Evolutionary conservation across 768 basidiomycete genomes (phyloP), one percentile per base, ranked within the genome.

Genomic region (Phlegmacium glaucopus): DNA sequence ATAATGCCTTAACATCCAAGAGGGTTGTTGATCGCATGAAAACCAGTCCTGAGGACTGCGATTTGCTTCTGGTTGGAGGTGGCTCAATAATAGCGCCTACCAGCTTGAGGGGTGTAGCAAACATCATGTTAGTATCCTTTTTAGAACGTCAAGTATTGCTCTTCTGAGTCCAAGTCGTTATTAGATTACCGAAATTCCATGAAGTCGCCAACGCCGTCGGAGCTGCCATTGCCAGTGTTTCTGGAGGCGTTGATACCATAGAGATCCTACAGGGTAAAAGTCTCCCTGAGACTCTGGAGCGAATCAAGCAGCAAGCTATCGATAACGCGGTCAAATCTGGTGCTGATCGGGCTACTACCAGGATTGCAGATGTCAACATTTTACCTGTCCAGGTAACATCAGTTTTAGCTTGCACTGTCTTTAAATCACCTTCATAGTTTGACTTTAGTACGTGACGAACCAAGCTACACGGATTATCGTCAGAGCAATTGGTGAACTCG

Each of bases 141-240:
- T 22, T 3, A 5, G 5, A 22, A 42, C n/a, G 56, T 42, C 22
- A 25, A 9, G 8, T 46, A 7, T 12, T 34, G 1, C 44, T 50
- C 12, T 12, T 45, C 13, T 15, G 22, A 15, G 22, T 18, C n/a
- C n/a, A 13, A 26, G 15, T 39, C n/a, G 32, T 13, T n/a, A 27
- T 6, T 36, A 68, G 66, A 13, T 29, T 58, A 12, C 68, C 68
- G 8, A 61, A 59, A 8, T 58, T 63, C 45, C 59, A 70, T 51
- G 74, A 76, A 40, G 79, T 82, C 30, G 82, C 83, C 9, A 82
- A 84, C 45, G 82, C 83, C 6, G 76, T 83, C 2, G 82, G 82
- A 4, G 78, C 78, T 12, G 78, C 77, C 2, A 75, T 68, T 16
- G 53, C 58, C 30, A 73, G 63, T 30, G 69, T 77, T 46, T 72